These are phyloP conservation scores for Pythium phragmiticola DNA, from an alignment of 352 stramenopile genomes.

Conservation along the genomic window DNA sequence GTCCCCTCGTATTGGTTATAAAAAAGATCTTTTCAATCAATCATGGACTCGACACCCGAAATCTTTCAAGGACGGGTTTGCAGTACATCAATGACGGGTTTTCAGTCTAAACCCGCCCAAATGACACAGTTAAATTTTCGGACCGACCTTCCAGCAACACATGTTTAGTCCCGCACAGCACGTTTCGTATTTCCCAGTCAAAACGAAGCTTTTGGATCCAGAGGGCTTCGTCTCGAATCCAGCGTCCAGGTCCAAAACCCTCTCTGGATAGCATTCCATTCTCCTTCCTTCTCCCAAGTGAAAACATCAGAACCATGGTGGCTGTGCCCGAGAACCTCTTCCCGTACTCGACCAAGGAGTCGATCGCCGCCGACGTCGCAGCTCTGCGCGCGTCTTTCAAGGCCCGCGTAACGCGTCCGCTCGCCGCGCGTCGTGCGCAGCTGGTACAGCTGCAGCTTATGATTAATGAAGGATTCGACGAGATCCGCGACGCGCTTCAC, in stretches of 20 bases:
- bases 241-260: background rate
- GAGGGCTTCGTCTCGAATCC: too few relatives aligned
- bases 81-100: too few relatives aligned
- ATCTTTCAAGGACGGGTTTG: background rate
- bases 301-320: background rate
- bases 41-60: background rate
- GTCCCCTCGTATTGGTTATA: background rate
- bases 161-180: conserved; percentile 1
- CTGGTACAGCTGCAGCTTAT: conserved; percentile 51
- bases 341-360: conserved; percentile 23
- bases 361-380: conserved; percentile 43
- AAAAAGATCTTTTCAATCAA: conserved; percentile 4
- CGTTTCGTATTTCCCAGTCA: too few relatives aligned
- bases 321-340: conserved; percentile 23
- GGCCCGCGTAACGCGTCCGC: conserved; percentile 39
- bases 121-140: background rate
- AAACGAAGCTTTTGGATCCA: background rate
- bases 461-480: conserved; percentile 65
- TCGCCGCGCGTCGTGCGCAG: conserved; percentile 64
- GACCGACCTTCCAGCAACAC: background rate
- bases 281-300: background rate
- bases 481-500: conserved; percentile 64
- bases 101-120: too few relatives aligned
- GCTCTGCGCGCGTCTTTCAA: conserved; percentile 52
- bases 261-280: conserved; percentile 1